Percentiles rank a stretch among this genome's conserved stretches.
phyloP scores from a whole-genome alignment of 1,139 yeast species.

The Saccharomyces uvarum region DNA sequence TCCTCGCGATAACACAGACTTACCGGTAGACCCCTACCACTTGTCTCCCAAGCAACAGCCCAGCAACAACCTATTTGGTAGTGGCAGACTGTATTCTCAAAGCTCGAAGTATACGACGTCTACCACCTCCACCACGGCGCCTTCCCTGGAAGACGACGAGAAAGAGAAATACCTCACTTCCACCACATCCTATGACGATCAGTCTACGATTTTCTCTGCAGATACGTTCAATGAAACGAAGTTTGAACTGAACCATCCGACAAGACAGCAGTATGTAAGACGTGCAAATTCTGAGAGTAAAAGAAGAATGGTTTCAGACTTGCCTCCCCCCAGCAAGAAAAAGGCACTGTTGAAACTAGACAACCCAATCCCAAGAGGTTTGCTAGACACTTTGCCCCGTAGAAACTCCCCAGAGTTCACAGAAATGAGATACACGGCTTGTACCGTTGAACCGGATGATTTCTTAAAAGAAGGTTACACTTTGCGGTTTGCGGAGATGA shows the following conservation, averaged over 20 bases:
- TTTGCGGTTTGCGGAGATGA: slow-evolving; percentile 72
- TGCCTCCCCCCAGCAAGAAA: slow-evolving; percentile 43
- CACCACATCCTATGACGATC: slow-evolving; percentile 22
- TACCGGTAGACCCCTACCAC: slow-evolving; percentile 1
- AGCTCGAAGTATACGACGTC: slow-evolving; percentile 20
- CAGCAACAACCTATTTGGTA: slow-evolving; percentile 12
- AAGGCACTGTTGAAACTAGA: slow-evolving; percentile 71
- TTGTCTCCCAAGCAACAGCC: slow-evolving; percentile 4
- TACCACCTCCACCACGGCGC: slow-evolving; percentile 24
- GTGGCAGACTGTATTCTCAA: slow-evolving; percentile 15
- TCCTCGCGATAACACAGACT: slow-evolving; percentile 1
- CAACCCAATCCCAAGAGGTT: slow-evolving; percentile 85
- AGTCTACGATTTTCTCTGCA: slow-evolving; percentile 31
- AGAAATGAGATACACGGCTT: slow-evolving; percentile 90
- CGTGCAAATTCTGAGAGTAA: slow-evolving; percentile 51
- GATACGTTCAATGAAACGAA: slow-evolving; percentile 34
- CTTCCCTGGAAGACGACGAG: slow-evolving; percentile 17
- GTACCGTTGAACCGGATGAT: slow-evolving; percentile 82
- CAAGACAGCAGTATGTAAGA: slow-evolving; percentile 40
- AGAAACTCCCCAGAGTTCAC: slow-evolving; percentile 87
- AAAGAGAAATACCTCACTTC: slow-evolving; percentile 22
- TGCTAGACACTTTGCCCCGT: slow-evolving; percentile 68
- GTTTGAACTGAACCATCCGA: slow-evolving; percentile 37
- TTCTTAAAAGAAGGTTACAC: slow-evolving; percentile 77
- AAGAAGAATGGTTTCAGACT: slow-evolving; percentile 46